Percentiles rank a stretch among this genome's conserved stretches.
Conservation (phyloP, 176 grass and related monocot species). For the Ananas comosus region DNA sequence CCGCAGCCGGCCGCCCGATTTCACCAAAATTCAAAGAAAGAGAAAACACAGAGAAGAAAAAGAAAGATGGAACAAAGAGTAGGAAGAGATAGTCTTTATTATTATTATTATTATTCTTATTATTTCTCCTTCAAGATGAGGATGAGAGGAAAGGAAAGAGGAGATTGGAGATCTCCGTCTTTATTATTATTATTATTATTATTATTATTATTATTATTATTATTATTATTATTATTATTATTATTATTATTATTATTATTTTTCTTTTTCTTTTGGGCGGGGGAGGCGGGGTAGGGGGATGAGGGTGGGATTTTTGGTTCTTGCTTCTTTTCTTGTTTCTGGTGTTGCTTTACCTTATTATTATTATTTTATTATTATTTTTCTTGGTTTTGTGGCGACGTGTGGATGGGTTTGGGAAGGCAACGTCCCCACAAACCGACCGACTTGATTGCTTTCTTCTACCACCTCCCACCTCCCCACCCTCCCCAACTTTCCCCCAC, state of each 20-base stretch:
- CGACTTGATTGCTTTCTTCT: slow-evolving; percentile 1
- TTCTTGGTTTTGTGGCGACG: too few relatives aligned
- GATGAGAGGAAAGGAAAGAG: not conserved
- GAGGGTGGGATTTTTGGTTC: not conserved
- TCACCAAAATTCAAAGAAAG: too few relatives aligned
- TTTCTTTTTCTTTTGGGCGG: not conserved
- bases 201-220: not conserved
- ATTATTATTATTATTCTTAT: not conserved
- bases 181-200: not conserved
- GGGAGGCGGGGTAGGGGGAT: too few relatives aligned
- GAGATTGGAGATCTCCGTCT: not conserved
- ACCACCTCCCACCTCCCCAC: not conserved
- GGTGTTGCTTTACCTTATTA: not conserved
- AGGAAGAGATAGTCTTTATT: not conserved
- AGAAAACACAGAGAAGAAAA: not conserved
- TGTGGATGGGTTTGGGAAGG: too few relatives aligned
- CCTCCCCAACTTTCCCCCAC: not conserved
- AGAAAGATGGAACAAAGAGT: not conserved
- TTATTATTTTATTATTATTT: too few relatives aligned
- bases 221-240: not conserved
- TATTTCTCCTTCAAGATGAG: not conserved
- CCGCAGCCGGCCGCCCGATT: too few relatives aligned
- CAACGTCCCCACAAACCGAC: not conserved
- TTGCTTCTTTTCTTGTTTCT: not conserved
- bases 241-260: not conserved